Evolutionary conservation across 176 grass and related monocot genomes (phyloP), one percentile per base, ranked within the genome.

Genomic region (Cocos nucifera): DNA sequence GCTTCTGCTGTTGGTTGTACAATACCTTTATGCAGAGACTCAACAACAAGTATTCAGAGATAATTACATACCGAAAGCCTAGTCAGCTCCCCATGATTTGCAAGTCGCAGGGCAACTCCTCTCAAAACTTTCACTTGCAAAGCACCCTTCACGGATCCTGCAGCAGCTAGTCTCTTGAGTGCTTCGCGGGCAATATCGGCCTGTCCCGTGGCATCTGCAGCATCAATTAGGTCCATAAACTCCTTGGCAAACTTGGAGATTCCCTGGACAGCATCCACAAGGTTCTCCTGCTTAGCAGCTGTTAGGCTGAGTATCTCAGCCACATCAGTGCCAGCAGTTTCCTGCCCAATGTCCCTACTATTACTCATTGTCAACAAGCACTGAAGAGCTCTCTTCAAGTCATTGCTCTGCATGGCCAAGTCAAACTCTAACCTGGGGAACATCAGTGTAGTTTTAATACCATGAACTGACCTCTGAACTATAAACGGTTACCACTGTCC

Each of bases 171-270:
- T 80, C 93, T 92, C 77, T 88, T 98, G 27, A 98, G 70, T 65
- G 85, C 93, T 82, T 98, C 87, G 61, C 84, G 84, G 18, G 93
- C 93, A 64, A 98, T 98, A 53, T 92, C 78, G 70, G 87, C 66
- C 66, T 98, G 93, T 23, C 93, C 93, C 4, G 93, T 98, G 62
- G 93, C 93, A 92, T 98, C 93, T 75, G 93, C 93, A 44, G 93
- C 87, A 80, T 98, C 93, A 62, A 92, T 98, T 65, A 98, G 77
- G 70, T 92, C 63, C 22, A 98, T 85, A 73, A 98, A 98, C 32
- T 98, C 93, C 55, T 88, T 98, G 29, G 87, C 93, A 85, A 98
- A 98, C 78, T 98, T 98, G 67, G 90, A 87, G 80, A 98, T 92
- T 64, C 87, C 87, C 62, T 98, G 87, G 58, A 98, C 87, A 3